Evolutionary conservation across 139 green algal species (phyloP).

Genomic region (Chara braunii): DNA sequence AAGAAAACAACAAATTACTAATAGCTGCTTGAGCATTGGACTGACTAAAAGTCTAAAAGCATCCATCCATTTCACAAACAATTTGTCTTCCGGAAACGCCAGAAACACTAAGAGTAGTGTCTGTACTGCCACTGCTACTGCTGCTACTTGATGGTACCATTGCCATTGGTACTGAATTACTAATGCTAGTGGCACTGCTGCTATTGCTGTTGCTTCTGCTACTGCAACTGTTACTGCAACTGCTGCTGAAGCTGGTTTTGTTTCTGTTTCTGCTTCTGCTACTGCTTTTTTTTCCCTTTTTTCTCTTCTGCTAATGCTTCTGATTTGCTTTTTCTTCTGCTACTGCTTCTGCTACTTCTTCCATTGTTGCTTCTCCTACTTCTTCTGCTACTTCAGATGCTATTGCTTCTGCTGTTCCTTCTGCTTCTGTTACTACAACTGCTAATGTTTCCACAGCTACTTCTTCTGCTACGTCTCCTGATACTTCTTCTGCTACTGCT

Average conservation of each 20-base stretch:
- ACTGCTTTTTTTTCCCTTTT: not conserved
- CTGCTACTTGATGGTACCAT: too few species aligned
- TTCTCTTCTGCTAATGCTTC: not conserved
- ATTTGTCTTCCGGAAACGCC: too few species aligned
- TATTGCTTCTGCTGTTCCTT: not conserved
- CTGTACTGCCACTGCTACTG: too few species aligned
- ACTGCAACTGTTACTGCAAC: not conserved
- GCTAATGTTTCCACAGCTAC: not conserved
- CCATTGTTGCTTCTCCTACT: not conserved
- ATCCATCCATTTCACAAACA: too few species aligned
- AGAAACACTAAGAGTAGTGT: too few species aligned
- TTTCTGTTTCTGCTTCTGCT: not conserved
- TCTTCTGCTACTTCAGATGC: too few species aligned
- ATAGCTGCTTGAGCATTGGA: too few species aligned
- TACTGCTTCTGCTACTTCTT: not conserved
- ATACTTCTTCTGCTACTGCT: too few species aligned
- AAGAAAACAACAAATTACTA: too few species aligned
- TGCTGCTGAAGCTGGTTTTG: not conserved
- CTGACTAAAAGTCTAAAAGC: too few species aligned
- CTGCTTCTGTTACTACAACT: not conserved
- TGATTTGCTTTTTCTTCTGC: not conserved
- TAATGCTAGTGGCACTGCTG: not conserved
- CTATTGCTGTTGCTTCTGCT: not conserved
- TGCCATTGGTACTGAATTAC: too few species aligned
- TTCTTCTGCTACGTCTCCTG: slow-evolving; percentile 1